Percentiles rank a stretch among this genome's conserved stretches.
Conservation (phyloP, 106 monocot species). For the Dendrobium catenatum region DNA sequence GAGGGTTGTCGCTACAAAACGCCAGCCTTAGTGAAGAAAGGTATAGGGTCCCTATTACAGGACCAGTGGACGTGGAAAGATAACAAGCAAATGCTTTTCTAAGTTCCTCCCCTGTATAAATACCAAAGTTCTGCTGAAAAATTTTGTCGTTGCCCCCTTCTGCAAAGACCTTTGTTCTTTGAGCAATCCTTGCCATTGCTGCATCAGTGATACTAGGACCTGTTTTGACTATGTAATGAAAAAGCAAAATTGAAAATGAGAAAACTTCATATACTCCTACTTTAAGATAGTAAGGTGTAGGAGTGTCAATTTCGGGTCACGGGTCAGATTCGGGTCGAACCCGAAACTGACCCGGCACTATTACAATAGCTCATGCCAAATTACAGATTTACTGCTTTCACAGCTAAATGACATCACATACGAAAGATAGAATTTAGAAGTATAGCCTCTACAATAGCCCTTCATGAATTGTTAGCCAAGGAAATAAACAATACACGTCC, state of each 20-base stretch:
- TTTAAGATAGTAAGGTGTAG: neutral
- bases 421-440: too few species aligned
- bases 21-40: constrained; percentile 58
- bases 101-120: constrained; percentile 58
- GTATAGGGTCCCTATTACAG: constrained; percentile 81
- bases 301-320: too few species aligned
- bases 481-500: too few species aligned
- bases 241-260: constrained; percentile 4
- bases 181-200: constrained; percentile 59
- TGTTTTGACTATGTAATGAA: constrained; percentile 51
- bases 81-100: constrained; percentile 75
- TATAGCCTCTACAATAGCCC: too few species aligned
- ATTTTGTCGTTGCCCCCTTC: constrained; percentile 80
- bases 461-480: too few species aligned
- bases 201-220: constrained; percentile 61
- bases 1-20: constrained; percentile 76
- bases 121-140: constrained; percentile 61
- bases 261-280: neutral
- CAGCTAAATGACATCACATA: too few species aligned
- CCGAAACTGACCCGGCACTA: too few species aligned
- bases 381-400: too few species aligned
- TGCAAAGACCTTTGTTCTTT: constrained; percentile 74
- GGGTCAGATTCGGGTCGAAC: too few species aligned
- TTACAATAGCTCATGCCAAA: too few species aligned
- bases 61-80: constrained; percentile 79